phyloP scores from a whole-genome alignment of 2,329 filamentous ascomycete genomes.

The Penicillium decumbens region DNA sequence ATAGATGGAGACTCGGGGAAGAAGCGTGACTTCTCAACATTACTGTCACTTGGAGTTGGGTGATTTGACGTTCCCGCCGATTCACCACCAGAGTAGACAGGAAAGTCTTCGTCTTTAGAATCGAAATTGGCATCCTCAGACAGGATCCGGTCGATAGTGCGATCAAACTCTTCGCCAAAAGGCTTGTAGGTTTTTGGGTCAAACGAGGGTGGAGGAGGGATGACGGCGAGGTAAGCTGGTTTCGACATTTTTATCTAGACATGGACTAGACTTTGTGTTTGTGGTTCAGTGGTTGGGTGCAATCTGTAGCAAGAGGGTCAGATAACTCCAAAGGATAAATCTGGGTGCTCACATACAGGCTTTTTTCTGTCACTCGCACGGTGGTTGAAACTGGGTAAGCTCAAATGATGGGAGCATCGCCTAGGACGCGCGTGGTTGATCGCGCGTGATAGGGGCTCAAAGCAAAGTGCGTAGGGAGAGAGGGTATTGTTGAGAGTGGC shows the following conservation, averaged over 20 bases:
- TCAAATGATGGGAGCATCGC: background rate
- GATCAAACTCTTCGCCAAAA: conserved; percentile 17
- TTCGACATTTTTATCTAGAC: background rate
- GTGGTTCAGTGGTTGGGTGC: background rate
- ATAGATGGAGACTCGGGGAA: background rate
- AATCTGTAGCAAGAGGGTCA: background rate
- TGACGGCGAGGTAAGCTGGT: conserved; percentile 10
- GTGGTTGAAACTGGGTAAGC: background rate
- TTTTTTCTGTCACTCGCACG: background rate
- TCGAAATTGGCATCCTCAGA: conserved; percentile 23
- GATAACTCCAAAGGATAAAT: background rate
- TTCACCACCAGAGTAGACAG: background rate
- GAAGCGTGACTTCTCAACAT: background rate
- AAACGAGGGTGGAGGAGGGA: conserved; percentile 18
- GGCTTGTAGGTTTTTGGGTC: conserved; percentile 20
- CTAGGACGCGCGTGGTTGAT: background rate
- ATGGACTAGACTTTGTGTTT: background rate
- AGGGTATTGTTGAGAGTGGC: background rate
- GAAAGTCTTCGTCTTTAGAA: conserved; percentile 4
- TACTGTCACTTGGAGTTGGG: background rate
- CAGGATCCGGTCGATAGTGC: conserved; percentile 24
- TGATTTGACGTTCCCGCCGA: background rate
- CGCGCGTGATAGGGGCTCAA: background rate
- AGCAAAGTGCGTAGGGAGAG: background rate
- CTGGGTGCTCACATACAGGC: background rate